Evolutionary conservation across 148 eudicot species (phyloP), one percentile per base, ranked within the genome.

Genomic region (Chenopodium formosanum): DNA sequence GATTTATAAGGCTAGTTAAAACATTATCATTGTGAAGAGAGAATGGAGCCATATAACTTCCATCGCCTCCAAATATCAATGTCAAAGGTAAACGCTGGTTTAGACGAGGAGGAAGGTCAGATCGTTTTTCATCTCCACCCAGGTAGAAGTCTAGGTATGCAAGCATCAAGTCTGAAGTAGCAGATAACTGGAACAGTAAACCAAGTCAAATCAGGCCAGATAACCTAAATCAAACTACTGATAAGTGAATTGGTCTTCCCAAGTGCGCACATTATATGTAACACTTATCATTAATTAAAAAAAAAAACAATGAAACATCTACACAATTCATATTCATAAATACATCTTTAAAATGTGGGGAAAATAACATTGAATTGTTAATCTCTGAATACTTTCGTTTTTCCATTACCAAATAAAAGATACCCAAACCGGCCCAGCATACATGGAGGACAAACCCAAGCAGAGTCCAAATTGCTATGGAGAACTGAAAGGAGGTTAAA

Each of bases 81-180:
- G 91, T 90, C 90, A 96, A 84, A 13, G 99, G 99, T 80, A 92
- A 89, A 76, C 98, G 87, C 77, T 89, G 97, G 75, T 86, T 88
- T 82, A 96, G 95, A 66, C 80, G 89, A 79, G 97, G 97, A 83
- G 98, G 98, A 83, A 95, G 99, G 83, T 90, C 98, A 79, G 86
- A 85, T 86, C 99, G 92, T 77, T 96, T 96, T 83, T 96, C 99
- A 84, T 96, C 99, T 83, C 98, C 99, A 64, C 99, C 99, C 73
- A 96, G 95, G 87, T 92, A 96, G 83, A 96, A 94, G 85, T 96
- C 99, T 86, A 96, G 88, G 84, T 88, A 90, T 37, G 92, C 99
- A 70, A 96, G 93, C 99, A 94, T 94, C 83, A 95, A 84, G 84
- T 96, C 99, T 75, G 95, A 83, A 84, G 93, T 91, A 77, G 98